Conservation (phyloP, 148 eudicot species). For the Euryodendron excelsum region DNA sequence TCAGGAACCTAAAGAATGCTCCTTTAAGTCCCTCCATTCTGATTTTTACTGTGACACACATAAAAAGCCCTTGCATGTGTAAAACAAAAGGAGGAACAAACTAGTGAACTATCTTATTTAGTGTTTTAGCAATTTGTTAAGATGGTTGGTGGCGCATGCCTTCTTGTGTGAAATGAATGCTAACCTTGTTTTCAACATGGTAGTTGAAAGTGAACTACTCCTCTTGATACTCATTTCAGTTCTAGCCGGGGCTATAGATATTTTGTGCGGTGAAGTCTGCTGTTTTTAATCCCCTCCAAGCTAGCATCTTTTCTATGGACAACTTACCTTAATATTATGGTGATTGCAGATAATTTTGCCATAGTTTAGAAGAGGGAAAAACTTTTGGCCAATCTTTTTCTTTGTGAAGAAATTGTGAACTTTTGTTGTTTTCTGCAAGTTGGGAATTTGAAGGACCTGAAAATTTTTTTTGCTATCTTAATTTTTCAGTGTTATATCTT, state of each 20-base stretch:
- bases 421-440: background rate
- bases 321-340: background rate
- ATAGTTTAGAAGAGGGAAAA: background rate
- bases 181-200: background rate
- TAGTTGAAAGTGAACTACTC: background rate
- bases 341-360: background rate
- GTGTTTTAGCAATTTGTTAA: background rate
- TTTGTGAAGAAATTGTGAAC: too few species aligned
- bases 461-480: too few species aligned
- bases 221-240: background rate
- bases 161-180: constrained; percentile 1
- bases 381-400: background rate
- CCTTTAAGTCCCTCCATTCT: background rate
- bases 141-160: background rate
- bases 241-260: background rate
- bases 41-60: background rate
- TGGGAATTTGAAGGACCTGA: too few species aligned
- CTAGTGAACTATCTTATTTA: background rate
- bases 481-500: too few species aligned
- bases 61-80: background rate
- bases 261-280: background rate
- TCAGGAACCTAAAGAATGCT: background rate
- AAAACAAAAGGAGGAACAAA: constrained; percentile 1
- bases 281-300: background rate
- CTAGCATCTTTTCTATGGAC: background rate